Evolutionary conservation across 2,329 filamentous ascomycete genomes (phyloP).

Genomic region (Purpureocillium lavendulum): DNA sequence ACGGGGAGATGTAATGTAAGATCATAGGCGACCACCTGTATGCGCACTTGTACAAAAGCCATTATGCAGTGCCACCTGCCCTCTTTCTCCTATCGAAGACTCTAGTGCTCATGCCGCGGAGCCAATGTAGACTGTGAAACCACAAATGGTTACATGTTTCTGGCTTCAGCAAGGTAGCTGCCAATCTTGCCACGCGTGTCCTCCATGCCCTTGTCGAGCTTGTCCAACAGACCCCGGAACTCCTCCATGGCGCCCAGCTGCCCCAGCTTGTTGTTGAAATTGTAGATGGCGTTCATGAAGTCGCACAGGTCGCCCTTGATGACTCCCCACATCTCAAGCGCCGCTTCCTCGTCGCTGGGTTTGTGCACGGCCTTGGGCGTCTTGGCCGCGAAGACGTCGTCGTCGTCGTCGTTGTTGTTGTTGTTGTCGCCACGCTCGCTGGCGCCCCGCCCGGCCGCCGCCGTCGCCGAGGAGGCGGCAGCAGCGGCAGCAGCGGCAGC

Average conservation of each 20-base stretch:
- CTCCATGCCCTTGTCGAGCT: neutral
- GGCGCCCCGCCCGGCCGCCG: no score
- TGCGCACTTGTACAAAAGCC: neutral
- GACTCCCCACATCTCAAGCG: neutral
- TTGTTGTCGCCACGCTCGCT: no score
- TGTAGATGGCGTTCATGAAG: neutral
- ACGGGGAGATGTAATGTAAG: slow-evolving; percentile 4
- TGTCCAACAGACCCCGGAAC: neutral
- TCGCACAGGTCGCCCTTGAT: neutral
- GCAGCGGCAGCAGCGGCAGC: no score
- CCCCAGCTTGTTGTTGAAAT: neutral
- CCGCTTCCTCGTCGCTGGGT: no score
- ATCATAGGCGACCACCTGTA: slow-evolving; percentile 2
- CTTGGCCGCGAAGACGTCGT: neutral
- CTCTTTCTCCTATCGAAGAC: no score
- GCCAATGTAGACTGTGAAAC: no score
- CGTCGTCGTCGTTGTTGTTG: neutral
- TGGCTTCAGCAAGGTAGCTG: neutral
- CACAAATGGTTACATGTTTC: no score
- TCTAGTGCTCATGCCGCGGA: no score
- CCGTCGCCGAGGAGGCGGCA: no score
- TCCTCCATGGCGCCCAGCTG: neutral
- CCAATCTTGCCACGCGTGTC: neutral
- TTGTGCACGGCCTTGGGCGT: no score
- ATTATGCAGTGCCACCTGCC: no score